These are phyloP conservation scores for Chytriomyces sp. DNA, from an alignment of 192 early-diverging fungal species.

Conservation along the genomic window DNA sequence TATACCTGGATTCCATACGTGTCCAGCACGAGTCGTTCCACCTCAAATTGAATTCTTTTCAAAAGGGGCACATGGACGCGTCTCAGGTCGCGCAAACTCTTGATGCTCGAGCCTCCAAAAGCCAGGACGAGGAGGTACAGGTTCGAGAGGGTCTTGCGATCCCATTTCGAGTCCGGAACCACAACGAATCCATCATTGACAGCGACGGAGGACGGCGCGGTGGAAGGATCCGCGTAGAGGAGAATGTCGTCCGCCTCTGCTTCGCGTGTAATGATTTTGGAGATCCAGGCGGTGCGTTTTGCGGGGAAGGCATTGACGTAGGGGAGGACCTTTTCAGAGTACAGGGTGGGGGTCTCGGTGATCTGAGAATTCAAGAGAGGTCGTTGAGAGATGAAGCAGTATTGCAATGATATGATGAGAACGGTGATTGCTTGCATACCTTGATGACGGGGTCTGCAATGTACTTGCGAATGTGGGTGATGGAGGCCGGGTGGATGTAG, in stretches of 20 bases:
- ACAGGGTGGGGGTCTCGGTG: slow-evolving; percentile 9
- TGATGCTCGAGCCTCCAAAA: not conserved
- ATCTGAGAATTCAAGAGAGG: too few relatives aligned
- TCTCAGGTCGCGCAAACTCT: slow-evolving; percentile 10
- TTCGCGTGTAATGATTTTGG: slow-evolving; percentile 14
- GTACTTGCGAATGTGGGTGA: slow-evolving; percentile 24
- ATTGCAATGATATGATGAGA: too few relatives aligned
- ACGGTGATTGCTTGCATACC: too few relatives aligned
- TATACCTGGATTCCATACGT: slow-evolving; percentile 1
- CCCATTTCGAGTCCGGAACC: slow-evolving; percentile 21
- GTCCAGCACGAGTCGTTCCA: not conserved
- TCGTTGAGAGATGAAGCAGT: too few relatives aligned
- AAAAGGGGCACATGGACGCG: not conserved
- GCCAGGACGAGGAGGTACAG: slow-evolving; percentile 22
- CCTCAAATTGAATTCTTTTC: not conserved
- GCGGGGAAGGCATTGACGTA: slow-evolving; percentile 9
- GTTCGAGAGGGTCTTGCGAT: slow-evolving; percentile 5
- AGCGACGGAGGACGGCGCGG: not conserved
- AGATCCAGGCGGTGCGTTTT: not conserved
- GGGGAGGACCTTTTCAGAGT: not conserved
- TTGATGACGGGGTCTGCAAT: not conserved
- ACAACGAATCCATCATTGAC: slow-evolving; percentile 17
- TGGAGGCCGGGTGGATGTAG: slow-evolving; percentile 16
- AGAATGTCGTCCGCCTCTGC: slow-evolving; percentile 11
- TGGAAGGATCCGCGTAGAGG: not conserved